Percentiles rank a stretch among this genome's conserved stretches.
These are phyloP conservation scores for Xylariaceae sp. DNA, from an alignment of 2,329 filamentous ascomycete genomes.

Conservation along the genomic window DNA sequence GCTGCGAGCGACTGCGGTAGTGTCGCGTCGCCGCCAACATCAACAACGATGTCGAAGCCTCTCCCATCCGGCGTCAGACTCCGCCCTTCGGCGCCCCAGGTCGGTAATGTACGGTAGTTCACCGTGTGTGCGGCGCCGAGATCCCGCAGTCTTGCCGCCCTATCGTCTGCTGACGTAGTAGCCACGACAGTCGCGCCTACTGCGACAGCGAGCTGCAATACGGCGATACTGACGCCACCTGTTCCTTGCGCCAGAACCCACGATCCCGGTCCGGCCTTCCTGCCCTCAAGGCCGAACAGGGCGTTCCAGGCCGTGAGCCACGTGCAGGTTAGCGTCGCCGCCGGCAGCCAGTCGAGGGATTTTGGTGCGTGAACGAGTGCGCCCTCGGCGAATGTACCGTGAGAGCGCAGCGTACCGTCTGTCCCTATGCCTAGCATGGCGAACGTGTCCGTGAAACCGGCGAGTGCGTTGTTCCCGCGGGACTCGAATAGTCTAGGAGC, in stretches of 20 bases:
- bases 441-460: constrained; percentile 53
- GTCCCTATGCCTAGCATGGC: constrained; percentile 57
- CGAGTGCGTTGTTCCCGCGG: constrained; percentile 53
- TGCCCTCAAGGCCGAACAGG: constrained; percentile 43
- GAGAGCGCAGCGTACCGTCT: constrained; percentile 42
- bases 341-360: constrained; percentile 35
- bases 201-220: constrained; percentile 42
- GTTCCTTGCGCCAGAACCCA: constrained; percentile 39
- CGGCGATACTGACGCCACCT: constrained; percentile 37
- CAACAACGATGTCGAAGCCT: constrained; percentile 61
- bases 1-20: constrained; percentile 53
- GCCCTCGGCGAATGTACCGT: constrained; percentile 44
- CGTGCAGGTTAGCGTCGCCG: constrained; percentile 46
- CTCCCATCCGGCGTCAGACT: constrained; percentile 41
- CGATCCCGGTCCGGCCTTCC: constrained; percentile 34
- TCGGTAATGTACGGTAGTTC: constrained; percentile 54
- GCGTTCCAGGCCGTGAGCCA: constrained; percentile 50
- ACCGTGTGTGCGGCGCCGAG: constrained; percentile 56
- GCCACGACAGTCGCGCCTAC: constrained; percentile 53
- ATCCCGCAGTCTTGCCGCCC: constrained; percentile 47
- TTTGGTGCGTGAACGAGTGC: constrained; percentile 38
- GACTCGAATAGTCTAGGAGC: constrained; percentile 47
- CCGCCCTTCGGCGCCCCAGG: constrained; percentile 55
- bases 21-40: constrained; percentile 61
- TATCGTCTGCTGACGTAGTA: constrained; percentile 54